Base-by-base conservation (phyloP, 1,284 basidiomycete genomes). In the Singerocomus inundabilis region DNA sequence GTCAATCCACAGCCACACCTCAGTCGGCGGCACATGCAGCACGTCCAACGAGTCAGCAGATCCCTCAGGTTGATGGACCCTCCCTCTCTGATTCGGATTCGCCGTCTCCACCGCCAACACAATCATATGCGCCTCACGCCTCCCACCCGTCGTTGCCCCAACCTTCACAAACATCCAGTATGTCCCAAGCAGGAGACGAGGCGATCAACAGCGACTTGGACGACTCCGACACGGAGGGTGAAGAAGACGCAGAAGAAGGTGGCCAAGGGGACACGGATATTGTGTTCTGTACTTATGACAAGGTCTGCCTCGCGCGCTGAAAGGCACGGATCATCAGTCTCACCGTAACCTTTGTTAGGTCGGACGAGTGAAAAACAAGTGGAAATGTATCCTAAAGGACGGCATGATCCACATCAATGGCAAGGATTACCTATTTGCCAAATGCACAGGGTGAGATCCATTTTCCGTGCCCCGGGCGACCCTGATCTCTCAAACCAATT, bases 371-470 rank as follows among this genome's bases (percentile, higher is more conserved):
- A 98, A 98, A 75, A 99, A 98, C 78, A 99, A 98, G 77, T 99
- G 97, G 97, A 99, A 99, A 78, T 97, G 95, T 53, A 88, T 94
- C n/a, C 81, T 99, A 54, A 97, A 97, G 72, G 97, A 99, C 62
- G 97, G 97, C 13, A 93, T 99, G 83, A 93, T 98, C 49, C 93
- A 95, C 62, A 84, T 98, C 58, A 96, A 98, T 59, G 95, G 96
- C 25, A 90, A 90, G 60, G 97, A 99, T 66, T 99, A 99, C 72
- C 80, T 99, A 26, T 99, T 99, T 68, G 84, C 91, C 51, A 97
- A 98, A 70, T 98, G 96, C 73, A 95, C 83, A 16, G 88, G 88
- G 88, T 91, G 61, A 50, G 81, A 69, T 35, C 5, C 12, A 8
- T 35, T 48, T 35, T n/a, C 25, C 6, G 42, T 28, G 6, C 24